Evolutionary conservation across 805 yeast species (phyloP).

Genomic region (Kodamaea lidongshanica): DNA sequence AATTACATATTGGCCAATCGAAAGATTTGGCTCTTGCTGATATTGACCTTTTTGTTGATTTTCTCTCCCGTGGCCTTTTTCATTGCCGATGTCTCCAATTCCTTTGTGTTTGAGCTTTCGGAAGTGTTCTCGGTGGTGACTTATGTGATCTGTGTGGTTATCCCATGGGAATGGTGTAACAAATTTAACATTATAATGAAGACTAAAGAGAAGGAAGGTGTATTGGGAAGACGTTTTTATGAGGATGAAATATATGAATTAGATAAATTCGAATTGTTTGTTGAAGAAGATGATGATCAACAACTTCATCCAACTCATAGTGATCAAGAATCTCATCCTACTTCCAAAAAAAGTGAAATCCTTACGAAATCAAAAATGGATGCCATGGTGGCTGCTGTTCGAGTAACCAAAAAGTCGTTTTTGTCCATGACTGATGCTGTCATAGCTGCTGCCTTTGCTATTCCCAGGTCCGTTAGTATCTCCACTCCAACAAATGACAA

Average conservation of each 20-base stretch:
- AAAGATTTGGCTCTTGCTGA: constrained; percentile 48
- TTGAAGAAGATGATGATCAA: constrained; percentile 26
- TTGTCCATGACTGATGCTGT: constrained; percentile 46
- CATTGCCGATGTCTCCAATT: constrained; percentile 67
- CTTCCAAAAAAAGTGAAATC: not conserved
- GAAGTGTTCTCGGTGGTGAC: constrained; percentile 69
- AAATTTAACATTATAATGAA: constrained; percentile 53
- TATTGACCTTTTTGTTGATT: constrained; percentile 49
- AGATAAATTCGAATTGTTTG: constrained; percentile 35
- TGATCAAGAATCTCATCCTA: too few relatives aligned
- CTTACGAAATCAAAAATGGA: constrained; percentile 1
- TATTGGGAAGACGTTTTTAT: constrained; percentile 67
- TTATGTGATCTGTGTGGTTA: constrained; percentile 64
- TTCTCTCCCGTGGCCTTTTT: constrained; percentile 63
- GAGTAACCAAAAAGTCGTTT: constrained; percentile 31
- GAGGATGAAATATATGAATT: constrained; percentile 55
- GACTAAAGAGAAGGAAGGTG: constrained; percentile 59
- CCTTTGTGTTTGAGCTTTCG: constrained; percentile 69
- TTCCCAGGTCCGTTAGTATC: constrained; percentile 44
- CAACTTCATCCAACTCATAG: too few relatives aligned
- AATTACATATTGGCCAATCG: constrained; percentile 44
- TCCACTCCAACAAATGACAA: constrained; percentile 15
- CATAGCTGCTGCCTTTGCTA: constrained; percentile 53
- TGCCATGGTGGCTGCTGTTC: constrained; percentile 7
- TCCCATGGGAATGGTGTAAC: constrained; percentile 85